Evolutionary conservation across 1,139 yeast species (phyloP), one percentile per base, ranked within the genome.

Genomic region (Petasospora rhodanensis): DNA sequence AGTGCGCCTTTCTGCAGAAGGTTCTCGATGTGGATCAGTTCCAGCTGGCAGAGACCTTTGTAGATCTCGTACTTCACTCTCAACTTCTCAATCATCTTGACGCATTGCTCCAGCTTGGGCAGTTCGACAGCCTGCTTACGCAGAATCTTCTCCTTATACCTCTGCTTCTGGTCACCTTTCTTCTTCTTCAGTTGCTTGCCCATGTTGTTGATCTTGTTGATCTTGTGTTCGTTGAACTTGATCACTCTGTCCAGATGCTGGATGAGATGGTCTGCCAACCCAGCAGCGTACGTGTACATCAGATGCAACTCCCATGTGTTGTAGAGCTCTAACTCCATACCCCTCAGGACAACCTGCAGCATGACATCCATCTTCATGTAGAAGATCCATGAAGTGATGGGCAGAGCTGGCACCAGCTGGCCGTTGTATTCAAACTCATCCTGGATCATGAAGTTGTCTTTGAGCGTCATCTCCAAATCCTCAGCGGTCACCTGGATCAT

Each of bases 311-410:
- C 97, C 69, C 82, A 81, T 2, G 71, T 66, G 46, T 78, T 76
- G 55, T 83, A 85, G 13, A 87, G 58, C 20, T 84, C 86, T 26
- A 85, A 66, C 47, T 83, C 91, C 47, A 87, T 74, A 2, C 96
- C 95, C 38, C 76, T 70, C 20, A 86, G 58, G 3, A 76, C 69
- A n/a, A 79, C 75, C 51, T 83, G 81, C 14, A 75, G 52, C 95
- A 87, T 87, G 26, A 73, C 60, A 27, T 68, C 67, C 26, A 87
- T 57, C 54, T 91, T 91, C 40, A 70, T 66, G 45, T 64, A 66
- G 54, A 73, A 82, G 1, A 81, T 65, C 74, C 78, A 87, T 1
- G 86, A 73, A 4, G 91, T 70, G 12, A 84, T 57, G 2, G 91
- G 79, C 44, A 71, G 55, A 5, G 69, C 63, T 2, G 68, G 62